phyloP scores from a whole-genome alignment of 768 basidiomycete species.

The Phanerochaete sordida region DNA sequence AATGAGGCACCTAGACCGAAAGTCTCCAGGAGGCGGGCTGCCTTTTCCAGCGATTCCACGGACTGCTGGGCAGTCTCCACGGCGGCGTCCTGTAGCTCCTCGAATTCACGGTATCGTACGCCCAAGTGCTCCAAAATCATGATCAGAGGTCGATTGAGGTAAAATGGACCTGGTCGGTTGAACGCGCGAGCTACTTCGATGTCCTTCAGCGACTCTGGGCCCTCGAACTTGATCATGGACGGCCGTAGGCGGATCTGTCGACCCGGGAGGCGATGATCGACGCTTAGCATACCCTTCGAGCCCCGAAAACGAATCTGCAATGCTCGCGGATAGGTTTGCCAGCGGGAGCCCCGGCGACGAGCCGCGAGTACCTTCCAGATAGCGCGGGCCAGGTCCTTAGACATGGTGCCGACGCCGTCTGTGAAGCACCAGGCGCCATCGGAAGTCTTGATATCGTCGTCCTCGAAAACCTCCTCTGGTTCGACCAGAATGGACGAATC shows the following conservation, averaged over 20 bases:
- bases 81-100: slow-evolving; percentile 48
- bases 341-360: slow-evolving; percentile 34
- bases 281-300: slow-evolving; percentile 62
- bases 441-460: slow-evolving; percentile 43
- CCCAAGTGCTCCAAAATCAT: slow-evolving; percentile 63
- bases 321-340: slow-evolving; percentile 39
- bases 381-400: slow-evolving; percentile 45
- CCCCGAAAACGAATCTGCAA: slow-evolving; percentile 62
- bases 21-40: slow-evolving; percentile 48
- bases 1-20: slow-evolving; percentile 59
- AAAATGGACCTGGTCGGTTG: slow-evolving; percentile 54
- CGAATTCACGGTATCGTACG: slow-evolving; percentile 50
- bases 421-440: slow-evolving; percentile 50
- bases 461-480: slow-evolving; percentile 34
- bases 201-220: slow-evolving; percentile 33
- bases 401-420: slow-evolving; percentile 69
- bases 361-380: slow-evolving; percentile 41
- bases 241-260: slow-evolving; percentile 48
- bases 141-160: slow-evolving; percentile 60
- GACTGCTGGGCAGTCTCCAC: slow-evolving; percentile 40
- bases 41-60: slow-evolving; percentile 36
- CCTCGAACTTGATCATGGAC: slow-evolving; percentile 70
- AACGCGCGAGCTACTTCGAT: slow-evolving; percentile 69
- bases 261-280: slow-evolving; percentile 51
- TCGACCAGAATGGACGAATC: slow-evolving; percentile 49